Percentiles rank a stretch among this genome's conserved stretches.
phyloP scores from a whole-genome alignment of 176 grass and related monocot species.

The Paspalum vaginatum region DNA sequence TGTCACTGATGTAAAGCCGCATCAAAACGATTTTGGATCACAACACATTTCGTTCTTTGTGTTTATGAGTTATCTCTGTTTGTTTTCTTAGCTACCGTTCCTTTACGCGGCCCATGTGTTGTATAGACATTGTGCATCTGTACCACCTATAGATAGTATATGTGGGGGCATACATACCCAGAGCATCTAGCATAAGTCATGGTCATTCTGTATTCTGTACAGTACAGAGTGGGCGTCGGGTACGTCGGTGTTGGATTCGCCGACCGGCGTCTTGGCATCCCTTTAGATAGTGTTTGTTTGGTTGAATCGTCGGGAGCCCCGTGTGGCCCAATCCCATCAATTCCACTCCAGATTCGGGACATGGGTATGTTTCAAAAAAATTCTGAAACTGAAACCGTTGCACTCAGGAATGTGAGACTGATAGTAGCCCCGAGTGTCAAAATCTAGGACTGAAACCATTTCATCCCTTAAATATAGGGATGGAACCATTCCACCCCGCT shows the following conservation, averaged over 20 bases:
- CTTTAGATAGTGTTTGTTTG: too few species aligned
- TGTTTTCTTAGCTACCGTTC: not conserved
- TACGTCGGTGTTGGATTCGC: constrained; percentile 1
- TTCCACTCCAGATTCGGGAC: too few species aligned
- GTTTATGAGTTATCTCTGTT: constrained; percentile 11
- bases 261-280: not conserved
- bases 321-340: too few species aligned
- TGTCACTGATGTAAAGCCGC: constrained; percentile 29
- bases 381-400: too few species aligned
- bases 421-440: too few species aligned
- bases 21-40: constrained; percentile 31
- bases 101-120: constrained; percentile 20
- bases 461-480: too few species aligned
- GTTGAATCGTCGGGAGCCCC: too few species aligned
- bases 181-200: constrained; percentile 19
- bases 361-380: too few species aligned
- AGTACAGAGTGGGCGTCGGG: not conserved
- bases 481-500: too few species aligned
- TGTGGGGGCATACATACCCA: not conserved
- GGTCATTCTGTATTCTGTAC: not conserved
- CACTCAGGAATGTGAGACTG: too few species aligned
- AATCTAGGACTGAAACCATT: too few species aligned
- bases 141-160: constrained; percentile 3
- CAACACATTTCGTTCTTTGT: constrained; percentile 9
- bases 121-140: constrained; percentile 43